Evolutionary conservation across 2,329 filamentous ascomycete genomes (phyloP), one percentile per base, ranked within the genome.

Genomic region (Aspergillus latus): DNA sequence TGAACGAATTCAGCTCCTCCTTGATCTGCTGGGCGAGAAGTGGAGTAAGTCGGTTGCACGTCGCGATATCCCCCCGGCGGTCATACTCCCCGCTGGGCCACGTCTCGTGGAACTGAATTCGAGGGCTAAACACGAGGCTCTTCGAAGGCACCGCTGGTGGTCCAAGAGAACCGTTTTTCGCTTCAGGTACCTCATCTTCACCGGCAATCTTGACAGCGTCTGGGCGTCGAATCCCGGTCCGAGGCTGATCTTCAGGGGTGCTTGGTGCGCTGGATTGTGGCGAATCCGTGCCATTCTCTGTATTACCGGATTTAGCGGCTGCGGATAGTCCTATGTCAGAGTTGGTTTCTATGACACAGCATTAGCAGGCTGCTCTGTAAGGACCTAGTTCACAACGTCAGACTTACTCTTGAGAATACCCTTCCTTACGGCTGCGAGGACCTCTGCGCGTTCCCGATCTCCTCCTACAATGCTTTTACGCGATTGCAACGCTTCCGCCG

Each of bases 1-100:
- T 99, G 82, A 99, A 99, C 66, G 88, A 95, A 78, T 99, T 99
- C 66, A 99, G 84, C 78, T 99, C 94, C 78, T 99, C 94, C 78
- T 97, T 97, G 78, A 99, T 99, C 75, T 99, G 94, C 77, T 99
- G 94, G 45, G 94, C 94, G 61, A 99, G 84, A 83, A 97, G 92
- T 10, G 94, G 94, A 48, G 94, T 99, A 64, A 99, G 82, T 63
- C 93, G 90, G 72, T 99, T 99, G 84, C 94, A 99, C 1, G 94
- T 99, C 9, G 94, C 92, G 76, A 97, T 89, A 59, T 99, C 94
- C 53, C 94, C 94, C 53, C 94, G 87, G 60, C 94, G 89, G 73
- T 99, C 94, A 70, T 99, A 99, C 73, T 99, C 94, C 66, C 89
- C 88, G 69, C 88, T 90, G 2, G 92, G 92, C 92, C 92, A 99